phyloP scores from a whole-genome alignment of 1,139 yeast genomes.

The Taphrina populina region DNA sequence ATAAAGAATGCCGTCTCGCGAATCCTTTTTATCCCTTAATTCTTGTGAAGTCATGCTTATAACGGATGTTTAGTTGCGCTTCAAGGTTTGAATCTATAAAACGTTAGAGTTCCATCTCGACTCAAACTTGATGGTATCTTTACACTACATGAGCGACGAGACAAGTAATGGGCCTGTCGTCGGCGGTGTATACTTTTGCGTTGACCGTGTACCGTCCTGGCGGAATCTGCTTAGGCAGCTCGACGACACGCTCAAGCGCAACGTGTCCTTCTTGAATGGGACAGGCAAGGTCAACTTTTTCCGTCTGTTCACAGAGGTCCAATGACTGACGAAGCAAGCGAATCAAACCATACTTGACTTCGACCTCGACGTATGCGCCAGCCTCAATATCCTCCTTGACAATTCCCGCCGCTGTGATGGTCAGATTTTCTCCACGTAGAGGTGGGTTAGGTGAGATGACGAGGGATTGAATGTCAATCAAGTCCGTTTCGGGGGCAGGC shows the following conservation, averaged over 20 bases:
- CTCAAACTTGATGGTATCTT: not conserved
- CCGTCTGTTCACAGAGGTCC: slow-evolving; percentile 79
- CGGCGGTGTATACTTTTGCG: slow-evolving; percentile 85
- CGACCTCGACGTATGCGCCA: slow-evolving; percentile 92
- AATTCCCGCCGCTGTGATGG: slow-evolving; percentile 70
- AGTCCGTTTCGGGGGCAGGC: slow-evolving; percentile 56
- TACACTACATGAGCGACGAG: slow-evolving; percentile 67
- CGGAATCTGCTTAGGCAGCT: slow-evolving; percentile 89
- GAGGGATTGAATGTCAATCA: slow-evolving; percentile 59
- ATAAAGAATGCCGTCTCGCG: no score
- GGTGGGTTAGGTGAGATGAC: slow-evolving; percentile 84
- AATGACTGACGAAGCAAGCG: slow-evolving; percentile 78
- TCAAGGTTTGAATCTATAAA: no score
- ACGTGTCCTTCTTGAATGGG: slow-evolving; percentile 74
- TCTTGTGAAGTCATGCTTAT: no score
- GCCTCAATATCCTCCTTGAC: slow-evolving; percentile 59
- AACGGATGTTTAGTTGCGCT: no score
- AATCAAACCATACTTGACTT: slow-evolving; percentile 88
- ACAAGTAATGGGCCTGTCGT: slow-evolving; percentile 79
- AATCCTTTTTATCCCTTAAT: no score
- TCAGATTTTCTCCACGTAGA: slow-evolving; percentile 69
- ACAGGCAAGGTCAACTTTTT: slow-evolving; percentile 72
- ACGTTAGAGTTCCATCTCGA: no score
- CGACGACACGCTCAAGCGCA: slow-evolving; percentile 65
- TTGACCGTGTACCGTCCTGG: slow-evolving; percentile 79